Conservation (phyloP, 2,329 filamentous ascomycete genomes). For the Neonectria hederae region DNA sequence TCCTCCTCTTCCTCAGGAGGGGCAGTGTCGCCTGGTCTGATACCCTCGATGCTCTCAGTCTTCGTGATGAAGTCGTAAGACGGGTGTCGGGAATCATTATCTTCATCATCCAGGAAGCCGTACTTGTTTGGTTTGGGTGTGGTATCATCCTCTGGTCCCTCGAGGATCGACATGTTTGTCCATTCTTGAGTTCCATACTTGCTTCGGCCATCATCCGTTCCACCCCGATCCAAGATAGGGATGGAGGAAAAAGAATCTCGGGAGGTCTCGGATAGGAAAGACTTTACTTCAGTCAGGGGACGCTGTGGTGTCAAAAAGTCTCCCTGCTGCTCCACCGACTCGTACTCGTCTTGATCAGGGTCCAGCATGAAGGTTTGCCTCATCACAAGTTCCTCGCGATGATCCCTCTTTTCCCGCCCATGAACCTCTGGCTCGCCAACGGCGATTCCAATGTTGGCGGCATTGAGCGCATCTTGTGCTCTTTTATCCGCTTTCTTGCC, state of each 20-base stretch:
- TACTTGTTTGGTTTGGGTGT: conserved; percentile 38
- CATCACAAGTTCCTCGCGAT: conserved; percentile 57
- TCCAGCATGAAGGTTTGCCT: conserved; percentile 51
- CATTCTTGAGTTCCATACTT: conserved; percentile 57
- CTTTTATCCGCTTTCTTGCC: conserved; percentile 76
- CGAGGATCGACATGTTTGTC: conserved; percentile 65
- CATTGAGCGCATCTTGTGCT: conserved; percentile 30
- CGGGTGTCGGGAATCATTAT: conserved; percentile 47
- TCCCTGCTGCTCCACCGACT: conserved; percentile 30
- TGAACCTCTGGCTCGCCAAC: conserved; percentile 40
- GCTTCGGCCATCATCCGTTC: conserved; percentile 60
- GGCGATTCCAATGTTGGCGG: conserved; percentile 35
- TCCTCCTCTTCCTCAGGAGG: conserved; percentile 44
- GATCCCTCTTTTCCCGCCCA: conserved; percentile 54
- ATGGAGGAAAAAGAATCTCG: conserved; percentile 80
- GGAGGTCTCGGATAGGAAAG: conserved; percentile 69
- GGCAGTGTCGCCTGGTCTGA: conserved; percentile 48
- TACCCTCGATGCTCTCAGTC: conserved; percentile 61
- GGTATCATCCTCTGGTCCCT: conserved; percentile 55
- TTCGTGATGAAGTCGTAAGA: conserved; percentile 66
- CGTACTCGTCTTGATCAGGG: conserved; percentile 33
- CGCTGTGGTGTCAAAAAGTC: conserved; percentile 38
- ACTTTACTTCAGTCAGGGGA: conserved; percentile 51
- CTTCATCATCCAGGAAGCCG: conserved; percentile 22
- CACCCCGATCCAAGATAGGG: conserved; percentile 77